Evolutionary conservation across 2,329 filamentous ascomycete species (phyloP), one percentile per base, ranked within the genome.

Genomic region (Colletotrichum karsti): DNA sequence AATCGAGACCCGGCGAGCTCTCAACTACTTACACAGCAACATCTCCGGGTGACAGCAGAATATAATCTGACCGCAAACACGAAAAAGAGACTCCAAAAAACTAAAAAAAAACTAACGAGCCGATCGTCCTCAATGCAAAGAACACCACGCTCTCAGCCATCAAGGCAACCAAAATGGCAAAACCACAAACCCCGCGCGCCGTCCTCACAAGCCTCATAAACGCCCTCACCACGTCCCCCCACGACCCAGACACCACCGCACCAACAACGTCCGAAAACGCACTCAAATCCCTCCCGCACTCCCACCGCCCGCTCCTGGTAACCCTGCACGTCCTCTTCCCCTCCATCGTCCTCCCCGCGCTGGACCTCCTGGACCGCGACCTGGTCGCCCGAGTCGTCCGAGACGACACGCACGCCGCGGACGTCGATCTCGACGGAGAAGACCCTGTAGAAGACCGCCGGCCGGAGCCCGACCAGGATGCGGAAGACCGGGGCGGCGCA

Each of bases 291-390:
- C 79, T 82, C 72, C 77, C 80, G 3, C 72, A 76, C 1, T 71
- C 79, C n/a, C 77, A 83, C 65, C 81, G 84, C 1, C 84, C 87
- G 54, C 81, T 92, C 15, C 82, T 97, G n/a, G 82, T 94, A 1
- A 94, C 93, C 0, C 87, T 97, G 0, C 95, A 98, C 80, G 92
- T 94, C 35, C 82, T 98, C 13, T 97, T 97, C 75, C 94, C 94
- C 0, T 88, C 89, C 70, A 87, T 94, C 60, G 82, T 98, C 2
- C 89, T 98, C 1, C 93, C 94, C 3, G 94, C 95, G 0, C 85
- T 99, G 3, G 95, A 98, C 78, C 85, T 98, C 0, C 85, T 99
- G 1, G 96, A 99, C 78, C 88, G 93, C 26, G 82, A 86, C 3
- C 87, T 96, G 1, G 88, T 97, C 35, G 90, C 85, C 6, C 85